Base-by-base conservation (phyloP, 768 basidiomycete species). In the Mycena vulgaris region DNA sequence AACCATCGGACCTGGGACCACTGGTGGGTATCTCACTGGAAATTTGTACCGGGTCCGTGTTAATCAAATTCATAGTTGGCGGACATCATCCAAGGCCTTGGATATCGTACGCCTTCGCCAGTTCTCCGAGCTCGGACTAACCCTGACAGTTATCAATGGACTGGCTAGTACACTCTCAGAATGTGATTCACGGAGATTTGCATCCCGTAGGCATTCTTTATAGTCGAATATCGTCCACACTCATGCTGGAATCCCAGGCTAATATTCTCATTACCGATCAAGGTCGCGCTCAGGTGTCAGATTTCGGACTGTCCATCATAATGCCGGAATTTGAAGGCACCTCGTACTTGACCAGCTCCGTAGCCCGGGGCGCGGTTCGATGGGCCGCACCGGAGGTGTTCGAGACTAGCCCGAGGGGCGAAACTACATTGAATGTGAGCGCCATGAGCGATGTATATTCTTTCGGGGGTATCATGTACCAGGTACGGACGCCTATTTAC, bases 361-460 rank as follows among this genome's bases (percentile, higher is more conserved):
- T 30, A 5, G 39, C 37, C 10, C 53, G 31, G 11, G 63, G 63
- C 21, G 63, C 63, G 2, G 55, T 65, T 13, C 42, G 63, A 1
- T 65, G 63, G 63, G 63, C 63, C 7, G 63, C 63, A 9, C 63
- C 63, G 0, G 63, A 65, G 23, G 25, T 65, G 2, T 57, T 57
- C 27, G 33, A 16, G 1, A 8, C 11, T 40, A 31, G 45, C 0
- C 25, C 53, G 21, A 31, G 47, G 7, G 53, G 53, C 30, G 63
- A 64, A 4, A 48, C 42, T 13, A 47, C 63, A 7, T 42, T 57
- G 8, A 35, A 39, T 30, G 55, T 65, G 13, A 57, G 55, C 19
- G 19, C 23, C 6, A 65, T 57, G 63, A 65, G 63, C 14, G 63
- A 65, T 39, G 55, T 65, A 5, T 65, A 57, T 56, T 56, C 63